A percentile compares a stretch with the other conserved stretches of the same genome.
Evolutionary conservation across 768 basidiomycete genomes (phyloP).

Genomic region (Agaricus bisporus): DNA sequence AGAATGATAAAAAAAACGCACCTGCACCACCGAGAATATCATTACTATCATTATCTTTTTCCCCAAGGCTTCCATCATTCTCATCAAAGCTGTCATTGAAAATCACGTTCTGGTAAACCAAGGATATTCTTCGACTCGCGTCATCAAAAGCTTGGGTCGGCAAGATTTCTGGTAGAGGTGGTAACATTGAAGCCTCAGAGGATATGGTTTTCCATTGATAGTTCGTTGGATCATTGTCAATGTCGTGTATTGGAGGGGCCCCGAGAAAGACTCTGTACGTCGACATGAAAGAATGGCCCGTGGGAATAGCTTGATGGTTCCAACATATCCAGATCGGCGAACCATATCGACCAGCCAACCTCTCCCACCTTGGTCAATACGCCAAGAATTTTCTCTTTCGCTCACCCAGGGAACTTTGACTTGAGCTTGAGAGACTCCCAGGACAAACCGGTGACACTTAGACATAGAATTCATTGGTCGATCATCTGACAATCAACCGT

Average conservation of each 20-base stretch:
- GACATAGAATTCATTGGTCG: no score
- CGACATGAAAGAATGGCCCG: not conserved
- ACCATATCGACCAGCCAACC: no score
- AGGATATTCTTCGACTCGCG: conserved; percentile 63
- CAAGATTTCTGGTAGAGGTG: conserved; percentile 8
- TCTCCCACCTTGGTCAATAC: no score
- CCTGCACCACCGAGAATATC: not conserved
- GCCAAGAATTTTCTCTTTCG: no score
- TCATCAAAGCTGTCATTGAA: conserved; percentile 44
- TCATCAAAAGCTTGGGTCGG: conserved; percentile 44
- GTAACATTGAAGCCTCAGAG: conserved; percentile 4
- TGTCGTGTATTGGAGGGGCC: conserved; percentile 32
- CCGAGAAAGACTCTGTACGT: conserved; percentile 54
- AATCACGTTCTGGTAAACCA: conserved; percentile 67
- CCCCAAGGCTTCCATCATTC: conserved; percentile 17
- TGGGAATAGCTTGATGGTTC: no score
- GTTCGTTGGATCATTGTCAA: conserved; percentile 25
- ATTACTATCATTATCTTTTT: conserved; percentile 14
- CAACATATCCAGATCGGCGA: no score
- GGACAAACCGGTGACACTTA: no score
- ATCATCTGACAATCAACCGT: no score
- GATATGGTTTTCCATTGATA: conserved; percentile 20
- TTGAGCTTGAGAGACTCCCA: no score
- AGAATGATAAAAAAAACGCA: not conserved
- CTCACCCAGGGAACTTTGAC: no score